Evolutionary conservation across 805 yeast species (phyloP).

Genomic region (Komagataella ulmi): DNA sequence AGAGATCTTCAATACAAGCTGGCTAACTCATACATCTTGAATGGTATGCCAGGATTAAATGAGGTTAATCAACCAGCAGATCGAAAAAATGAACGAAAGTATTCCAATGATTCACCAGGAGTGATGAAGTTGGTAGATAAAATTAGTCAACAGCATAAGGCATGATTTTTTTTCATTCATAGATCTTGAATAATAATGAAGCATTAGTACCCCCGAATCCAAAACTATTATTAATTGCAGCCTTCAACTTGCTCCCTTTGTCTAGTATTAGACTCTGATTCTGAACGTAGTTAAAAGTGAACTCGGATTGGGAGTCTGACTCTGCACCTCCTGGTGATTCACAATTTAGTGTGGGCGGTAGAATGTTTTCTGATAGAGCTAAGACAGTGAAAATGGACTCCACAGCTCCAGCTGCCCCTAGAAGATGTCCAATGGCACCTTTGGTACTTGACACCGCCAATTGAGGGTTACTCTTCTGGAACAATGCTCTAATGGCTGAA

Average conservation of each 20-base stretch:
- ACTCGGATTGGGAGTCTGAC: conserved; percentile 27
- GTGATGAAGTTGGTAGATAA: not conserved
- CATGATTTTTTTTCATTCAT: not conserved
- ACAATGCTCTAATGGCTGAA: conserved; percentile 48
- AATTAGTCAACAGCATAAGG: not conserved
- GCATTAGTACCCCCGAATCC: conserved; percentile 98
- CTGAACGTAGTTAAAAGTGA: conserved; percentile 46
- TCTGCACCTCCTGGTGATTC: conserved; percentile 33
- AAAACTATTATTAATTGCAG: conserved; percentile 79
- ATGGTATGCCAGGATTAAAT: not conserved
- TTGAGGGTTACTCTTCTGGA: conserved; percentile 22
- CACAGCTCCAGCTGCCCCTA: conserved; percentile 95
- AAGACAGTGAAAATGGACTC: conserved; percentile 74
- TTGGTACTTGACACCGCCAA: conserved; percentile 69
- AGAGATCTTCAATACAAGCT: not conserved
- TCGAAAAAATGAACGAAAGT: not conserved
- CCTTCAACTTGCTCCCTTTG: conserved; percentile 21
- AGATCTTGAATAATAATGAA: conserved; percentile 34
- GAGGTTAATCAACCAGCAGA: not conserved
- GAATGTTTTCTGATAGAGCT: conserved; percentile 37
- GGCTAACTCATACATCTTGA: not conserved
- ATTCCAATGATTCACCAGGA: not conserved
- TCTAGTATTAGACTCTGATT: conserved; percentile 20
- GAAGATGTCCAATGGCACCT: conserved; percentile 84
- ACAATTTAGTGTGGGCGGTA: conserved; percentile 80